Base-by-base conservation (phyloP, 2,329 filamentous ascomycete species). In the Cordyceps pruinosa region DNA sequence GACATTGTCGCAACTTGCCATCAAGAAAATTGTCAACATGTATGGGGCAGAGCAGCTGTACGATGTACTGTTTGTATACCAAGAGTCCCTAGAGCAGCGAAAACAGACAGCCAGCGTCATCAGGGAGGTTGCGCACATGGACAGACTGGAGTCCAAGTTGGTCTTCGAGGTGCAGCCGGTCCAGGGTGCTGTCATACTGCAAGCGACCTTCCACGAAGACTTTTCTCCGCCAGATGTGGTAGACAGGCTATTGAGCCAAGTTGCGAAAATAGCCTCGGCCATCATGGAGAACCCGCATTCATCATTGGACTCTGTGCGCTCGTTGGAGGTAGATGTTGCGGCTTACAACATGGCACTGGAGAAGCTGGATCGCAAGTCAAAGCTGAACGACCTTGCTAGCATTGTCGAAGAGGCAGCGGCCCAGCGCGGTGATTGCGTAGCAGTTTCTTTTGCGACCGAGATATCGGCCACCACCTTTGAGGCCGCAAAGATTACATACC, bases 21-120 rank as follows among this genome's bases (percentile, higher is more conserved):
- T 96, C 61, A 86, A 84, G 64, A 83, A 80, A 62, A 70, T 79
- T 1, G 81, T 79, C 3, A 80, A 78, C 0, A 59, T 87, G 1
- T 72, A 77, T 28, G 75, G 83, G 1, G 75, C 78, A 1, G 77
- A 82, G 39, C 71, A 72, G 1, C 70, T 96, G 0, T 96, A 93
- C 63, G 89, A 96, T 62, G 79, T 86, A 1, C 74, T 96, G 0
- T 86, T 96, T 64, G 85, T 92, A 0, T 97, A 92, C 77, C 92
- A 97, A 64, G 87, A 96, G 66, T 88, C 86, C 0, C 73, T 87
- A 1, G 61, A 63, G 3, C 66, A 65, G 71, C 74, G 66, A 73
- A 64, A 63, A 64, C 61, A 26, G 51, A 52, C 42, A 19, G 61
- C 30, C 1, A 63, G 69, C 3, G 35, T 67, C 2, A 73, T 93